Conservation (phyloP, 305 asterid genomes). For the Fraxinus albicans region DNA sequence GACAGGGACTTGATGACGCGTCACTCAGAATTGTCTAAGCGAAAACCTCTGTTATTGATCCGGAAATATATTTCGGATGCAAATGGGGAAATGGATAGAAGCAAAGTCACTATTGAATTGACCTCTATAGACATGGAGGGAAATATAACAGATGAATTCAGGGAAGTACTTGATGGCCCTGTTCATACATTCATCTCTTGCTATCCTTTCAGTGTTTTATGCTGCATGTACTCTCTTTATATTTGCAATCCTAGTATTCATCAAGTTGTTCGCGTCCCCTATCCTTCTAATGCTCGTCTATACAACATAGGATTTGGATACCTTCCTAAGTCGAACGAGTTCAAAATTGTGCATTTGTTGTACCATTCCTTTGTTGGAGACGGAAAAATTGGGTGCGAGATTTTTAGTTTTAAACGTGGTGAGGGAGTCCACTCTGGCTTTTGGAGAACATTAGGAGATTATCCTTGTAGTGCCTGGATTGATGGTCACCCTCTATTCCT, state of each 20-base stretch:
- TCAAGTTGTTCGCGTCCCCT: conserved; percentile 39
- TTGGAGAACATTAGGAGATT: conserved; percentile 37
- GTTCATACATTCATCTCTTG: conserved; percentile 46
- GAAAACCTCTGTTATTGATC: conserved; percentile 33
- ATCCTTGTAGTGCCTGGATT: conserved; percentile 42
- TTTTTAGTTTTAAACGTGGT: conserved; percentile 34
- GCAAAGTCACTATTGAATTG: conserved; percentile 37
- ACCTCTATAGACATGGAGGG: conserved; percentile 49
- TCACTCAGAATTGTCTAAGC: conserved; percentile 34
- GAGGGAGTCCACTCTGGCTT: conserved; percentile 33
- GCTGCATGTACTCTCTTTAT: conserved; percentile 41
- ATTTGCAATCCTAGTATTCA: conserved; percentile 47
- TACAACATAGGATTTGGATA: conserved; percentile 45
- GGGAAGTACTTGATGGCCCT: conserved; percentile 37
- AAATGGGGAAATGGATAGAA: conserved; percentile 21
- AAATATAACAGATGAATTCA: conserved; percentile 28
- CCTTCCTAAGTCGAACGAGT: conserved; percentile 35
- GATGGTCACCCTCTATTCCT: conserved; percentile 41
- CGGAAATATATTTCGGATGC: conserved; percentile 39
- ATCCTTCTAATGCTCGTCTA: conserved; percentile 26
- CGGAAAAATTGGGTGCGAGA: conserved; percentile 43
- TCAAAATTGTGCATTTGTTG: conserved; percentile 46
- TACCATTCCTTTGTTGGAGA: conserved; percentile 21
- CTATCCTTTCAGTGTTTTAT: conserved; percentile 34
- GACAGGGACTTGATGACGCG: conserved; percentile 37